A percentile compares a stretch with the other conserved stretches of the same genome.
Conservation (phyloP, 2,329 filamentous ascomycete genomes). For the Talaromyces sp. region DNA sequence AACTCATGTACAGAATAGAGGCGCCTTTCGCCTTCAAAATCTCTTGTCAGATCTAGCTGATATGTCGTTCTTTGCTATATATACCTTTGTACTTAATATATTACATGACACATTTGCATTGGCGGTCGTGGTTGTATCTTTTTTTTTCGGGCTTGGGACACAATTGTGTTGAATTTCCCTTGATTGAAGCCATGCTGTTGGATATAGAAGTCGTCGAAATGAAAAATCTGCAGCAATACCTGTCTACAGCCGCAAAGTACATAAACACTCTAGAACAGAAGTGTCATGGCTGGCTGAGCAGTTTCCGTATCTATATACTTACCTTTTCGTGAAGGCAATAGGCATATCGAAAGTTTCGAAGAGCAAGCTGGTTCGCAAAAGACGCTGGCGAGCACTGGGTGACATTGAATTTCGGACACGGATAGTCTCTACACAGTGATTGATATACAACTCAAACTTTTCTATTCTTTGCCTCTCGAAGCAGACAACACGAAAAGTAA, state of each 20-base stretch:
- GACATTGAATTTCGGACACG: neutral
- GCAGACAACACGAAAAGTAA: no score
- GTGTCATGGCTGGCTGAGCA: neutral
- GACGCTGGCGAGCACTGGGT: neutral
- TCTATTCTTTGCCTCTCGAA: no score
- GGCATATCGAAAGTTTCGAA: neutral
- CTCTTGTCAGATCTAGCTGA: neutral
- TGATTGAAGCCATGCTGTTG: neutral
- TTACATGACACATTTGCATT: conserved; percentile 10
- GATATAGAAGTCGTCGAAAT: neutral
- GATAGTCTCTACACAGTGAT: no score
- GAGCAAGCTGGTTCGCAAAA: neutral
- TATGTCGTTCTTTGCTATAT: neutral
- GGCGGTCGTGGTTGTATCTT: neutral
- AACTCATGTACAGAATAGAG: neutral
- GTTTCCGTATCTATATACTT: neutral
- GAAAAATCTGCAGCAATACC: neutral
- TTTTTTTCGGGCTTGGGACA: neutral
- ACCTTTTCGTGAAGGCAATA: no score
- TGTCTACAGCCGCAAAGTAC: no score
- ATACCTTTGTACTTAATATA: neutral
- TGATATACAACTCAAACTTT: no score
- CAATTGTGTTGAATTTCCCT: neutral
- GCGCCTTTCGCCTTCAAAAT: neutral
- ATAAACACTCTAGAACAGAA: no score